A percentile compares a stretch with the other conserved stretches of the same genome.
phyloP scores from a whole-genome alignment of 768 basidiomycete genomes.

The Nevesoporus exiguus region DNA sequence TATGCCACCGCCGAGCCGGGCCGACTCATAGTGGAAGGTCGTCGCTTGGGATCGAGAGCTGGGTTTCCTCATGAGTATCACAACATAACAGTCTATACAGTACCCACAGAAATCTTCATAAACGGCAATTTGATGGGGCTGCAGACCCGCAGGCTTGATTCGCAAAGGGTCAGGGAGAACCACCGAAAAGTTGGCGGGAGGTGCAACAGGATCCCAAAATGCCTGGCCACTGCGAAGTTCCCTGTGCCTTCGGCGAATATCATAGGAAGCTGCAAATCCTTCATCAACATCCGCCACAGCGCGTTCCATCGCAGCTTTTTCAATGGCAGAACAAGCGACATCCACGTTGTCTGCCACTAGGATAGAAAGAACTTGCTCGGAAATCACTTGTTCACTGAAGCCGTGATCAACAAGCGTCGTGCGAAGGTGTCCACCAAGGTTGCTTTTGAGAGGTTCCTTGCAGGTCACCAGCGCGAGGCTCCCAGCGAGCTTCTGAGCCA shows the following conservation, averaged over 20 bases:
- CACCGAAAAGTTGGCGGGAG: conserved; percentile 62
- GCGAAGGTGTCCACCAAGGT: conserved; percentile 86
- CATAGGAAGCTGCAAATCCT: conserved; percentile 77
- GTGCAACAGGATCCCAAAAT: conserved; percentile 87
- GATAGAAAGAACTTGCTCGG: conserved; percentile 75
- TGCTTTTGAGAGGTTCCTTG: conserved; percentile 93
- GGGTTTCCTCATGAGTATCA: conserved; percentile 12
- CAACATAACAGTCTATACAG: not conserved
- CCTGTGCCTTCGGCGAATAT: conserved; percentile 79
- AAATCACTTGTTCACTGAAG: conserved; percentile 81
- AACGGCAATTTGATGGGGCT: conserved; percentile 76
- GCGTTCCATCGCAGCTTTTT: conserved; percentile 97
- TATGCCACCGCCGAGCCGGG: conserved; percentile 73
- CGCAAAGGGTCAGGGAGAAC: conserved; percentile 86
- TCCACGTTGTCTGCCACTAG: conserved; percentile 93
- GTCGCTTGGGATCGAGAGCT: conserved; percentile 59
- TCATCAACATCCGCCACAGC: conserved; percentile 93
- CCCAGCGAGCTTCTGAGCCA: conserved; percentile 96
- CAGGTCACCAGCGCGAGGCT: conserved; percentile 96
- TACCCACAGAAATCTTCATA: conserved; percentile 91
- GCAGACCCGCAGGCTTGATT: conserved; percentile 78
- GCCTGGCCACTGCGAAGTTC: conserved; percentile 73
- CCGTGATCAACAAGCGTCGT: conserved; percentile 81
- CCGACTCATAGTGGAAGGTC: conserved; percentile 48
- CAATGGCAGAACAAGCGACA: conserved; percentile 88